Conservation (phyloP, 176 grass and related monocot species). For the Tillandsia leiboldiana region DNA sequence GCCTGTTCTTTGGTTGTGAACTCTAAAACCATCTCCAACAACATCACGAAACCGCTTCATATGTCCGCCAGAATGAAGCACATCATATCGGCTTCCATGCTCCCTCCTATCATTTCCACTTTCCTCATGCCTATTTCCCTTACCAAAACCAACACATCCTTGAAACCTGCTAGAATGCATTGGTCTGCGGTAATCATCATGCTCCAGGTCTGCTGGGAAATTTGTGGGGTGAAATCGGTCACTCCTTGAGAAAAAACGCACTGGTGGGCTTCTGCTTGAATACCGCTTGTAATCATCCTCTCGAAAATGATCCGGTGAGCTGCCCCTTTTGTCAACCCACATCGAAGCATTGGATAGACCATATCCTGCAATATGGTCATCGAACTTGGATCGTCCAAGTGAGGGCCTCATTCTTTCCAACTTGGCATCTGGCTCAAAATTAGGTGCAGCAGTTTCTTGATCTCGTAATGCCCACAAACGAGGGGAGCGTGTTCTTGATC, state of each 20-base stretch:
- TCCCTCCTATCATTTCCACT: slow-evolving; percentile 41
- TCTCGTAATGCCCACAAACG: slow-evolving; percentile 41
- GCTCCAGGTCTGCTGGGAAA: slow-evolving; percentile 36
- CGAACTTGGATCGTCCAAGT: slow-evolving; percentile 40
- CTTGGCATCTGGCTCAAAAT: slow-evolving; percentile 32
- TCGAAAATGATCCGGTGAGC: slow-evolving; percentile 39
- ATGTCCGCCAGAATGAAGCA: slow-evolving; percentile 35
- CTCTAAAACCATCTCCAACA: slow-evolving; percentile 38
- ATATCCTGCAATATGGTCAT: slow-evolving; percentile 37
- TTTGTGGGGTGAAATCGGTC: slow-evolving; percentile 35
- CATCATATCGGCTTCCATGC: slow-evolving; percentile 31
- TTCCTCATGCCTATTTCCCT: slow-evolving; percentile 34
- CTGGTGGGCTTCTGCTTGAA: slow-evolving; percentile 41
- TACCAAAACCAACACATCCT: slow-evolving; percentile 33
- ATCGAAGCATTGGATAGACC: slow-evolving; percentile 37
- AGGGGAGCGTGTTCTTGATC: slow-evolving; percentile 76
- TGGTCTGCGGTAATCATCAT: slow-evolving; percentile 38
- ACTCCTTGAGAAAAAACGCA: slow-evolving; percentile 26
- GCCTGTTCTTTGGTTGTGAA: slow-evolving; percentile 35
- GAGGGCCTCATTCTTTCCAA: slow-evolving; percentile 45
- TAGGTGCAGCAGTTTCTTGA: not conserved
- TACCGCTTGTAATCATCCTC: slow-evolving; percentile 36
- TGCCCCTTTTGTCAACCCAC: slow-evolving; percentile 70
- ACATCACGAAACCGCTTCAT: slow-evolving; percentile 40
- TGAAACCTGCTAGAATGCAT: slow-evolving; percentile 36